These are phyloP conservation scores for Nothophoma quercina DNA, from an alignment of 2,329 filamentous ascomycete species.

Conservation along the genomic window DNA sequence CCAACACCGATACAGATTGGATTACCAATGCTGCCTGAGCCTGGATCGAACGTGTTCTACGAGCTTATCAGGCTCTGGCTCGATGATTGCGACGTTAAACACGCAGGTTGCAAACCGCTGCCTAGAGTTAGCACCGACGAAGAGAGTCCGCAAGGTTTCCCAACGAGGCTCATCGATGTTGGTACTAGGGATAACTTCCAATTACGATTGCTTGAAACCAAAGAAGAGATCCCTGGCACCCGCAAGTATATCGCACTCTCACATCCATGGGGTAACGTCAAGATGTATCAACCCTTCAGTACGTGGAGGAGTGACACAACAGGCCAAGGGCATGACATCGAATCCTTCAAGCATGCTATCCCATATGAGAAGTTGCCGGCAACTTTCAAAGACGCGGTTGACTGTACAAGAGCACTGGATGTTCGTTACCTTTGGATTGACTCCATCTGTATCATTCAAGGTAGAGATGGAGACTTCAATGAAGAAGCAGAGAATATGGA, in stretches of 20 bases:
- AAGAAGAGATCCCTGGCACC: background rate
- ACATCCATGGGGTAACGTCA: constrained; percentile 22
- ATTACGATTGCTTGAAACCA: constrained; percentile 13
- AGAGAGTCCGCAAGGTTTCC: background rate
- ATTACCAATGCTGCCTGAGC: constrained; percentile 16
- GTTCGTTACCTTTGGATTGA: constrained; percentile 40
- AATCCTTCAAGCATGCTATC: background rate
- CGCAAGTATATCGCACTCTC: constrained; percentile 26
- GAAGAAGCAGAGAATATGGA: constrained; percentile 33
- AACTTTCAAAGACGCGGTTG: constrained; percentile 32
- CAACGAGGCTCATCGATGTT: constrained; percentile 22
- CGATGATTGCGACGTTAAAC: constrained; percentile 18
- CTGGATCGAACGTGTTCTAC: constrained; percentile 6
- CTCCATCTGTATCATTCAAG: constrained; percentile 37
- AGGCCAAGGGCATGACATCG: background rate
- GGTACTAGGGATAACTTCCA: background rate
- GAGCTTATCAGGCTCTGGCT: constrained; percentile 19
- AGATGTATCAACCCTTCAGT: constrained; percentile 1
- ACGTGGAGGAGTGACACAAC: background rate
- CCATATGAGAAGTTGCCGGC: constrained; percentile 11
- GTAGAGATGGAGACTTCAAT: constrained; percentile 27
- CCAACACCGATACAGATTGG: constrained; percentile 8
- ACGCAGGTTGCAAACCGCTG: background rate
- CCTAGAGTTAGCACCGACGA: background rate
- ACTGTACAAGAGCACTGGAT: constrained; percentile 23